phyloP scores from a whole-genome alignment of 1,284 basidiomycete genomes.

The Cutaneotrichosporon spelunceum region DNA sequence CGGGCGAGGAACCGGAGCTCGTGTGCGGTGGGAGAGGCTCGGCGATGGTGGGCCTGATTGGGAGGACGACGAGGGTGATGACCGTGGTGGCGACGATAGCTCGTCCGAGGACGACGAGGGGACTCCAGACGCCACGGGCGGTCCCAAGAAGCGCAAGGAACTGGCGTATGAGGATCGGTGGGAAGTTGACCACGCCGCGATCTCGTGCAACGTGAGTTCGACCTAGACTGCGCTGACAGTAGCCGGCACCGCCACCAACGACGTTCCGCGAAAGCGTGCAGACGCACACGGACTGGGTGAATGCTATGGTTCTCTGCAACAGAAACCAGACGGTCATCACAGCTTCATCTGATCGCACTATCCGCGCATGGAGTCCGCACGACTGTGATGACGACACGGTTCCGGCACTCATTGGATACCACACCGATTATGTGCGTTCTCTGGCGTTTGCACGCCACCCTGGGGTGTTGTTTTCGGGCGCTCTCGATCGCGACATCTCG shows the following conservation, averaged over 20 bases:
- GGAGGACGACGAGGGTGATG: constrained; percentile 60
- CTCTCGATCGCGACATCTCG: constrained; percentile 88
- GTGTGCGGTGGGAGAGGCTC: constrained; percentile 42
- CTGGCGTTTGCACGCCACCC: constrained; percentile 73
- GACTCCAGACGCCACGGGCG: constrained; percentile 6
- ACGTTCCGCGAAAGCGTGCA: constrained; percentile 77
- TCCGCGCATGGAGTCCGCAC: constrained; percentile 93
- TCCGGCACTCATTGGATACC: constrained; percentile 71
- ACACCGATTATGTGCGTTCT: constrained; percentile 88
- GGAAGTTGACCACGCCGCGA: constrained; percentile 62
- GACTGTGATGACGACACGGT: constrained; percentile 56
- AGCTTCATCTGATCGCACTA: constrained; percentile 90
- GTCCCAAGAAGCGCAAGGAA: constrained; percentile 1
- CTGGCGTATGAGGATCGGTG: constrained; percentile 71
- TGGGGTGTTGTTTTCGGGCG: constrained; percentile 86
- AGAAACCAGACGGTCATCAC: constrained; percentile 91
- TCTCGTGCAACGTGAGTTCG: constrained; percentile 27
- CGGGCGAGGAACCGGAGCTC: constrained; percentile 25
- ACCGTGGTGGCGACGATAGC: constrained; percentile 8
- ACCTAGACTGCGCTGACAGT: constrained; percentile 5
- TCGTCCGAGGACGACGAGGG: constrained; percentile 60
- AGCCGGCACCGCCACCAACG: constrained; percentile 39
- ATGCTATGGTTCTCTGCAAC: constrained; percentile 89
- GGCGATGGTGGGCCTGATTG: constrained; percentile 55
- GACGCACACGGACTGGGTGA: constrained; percentile 91